A percentile compares a stretch with the other conserved stretches of the same genome.
phyloP scores from a whole-genome alignment of 257 asterid genomes.

The Przewalskia tangutica region DNA sequence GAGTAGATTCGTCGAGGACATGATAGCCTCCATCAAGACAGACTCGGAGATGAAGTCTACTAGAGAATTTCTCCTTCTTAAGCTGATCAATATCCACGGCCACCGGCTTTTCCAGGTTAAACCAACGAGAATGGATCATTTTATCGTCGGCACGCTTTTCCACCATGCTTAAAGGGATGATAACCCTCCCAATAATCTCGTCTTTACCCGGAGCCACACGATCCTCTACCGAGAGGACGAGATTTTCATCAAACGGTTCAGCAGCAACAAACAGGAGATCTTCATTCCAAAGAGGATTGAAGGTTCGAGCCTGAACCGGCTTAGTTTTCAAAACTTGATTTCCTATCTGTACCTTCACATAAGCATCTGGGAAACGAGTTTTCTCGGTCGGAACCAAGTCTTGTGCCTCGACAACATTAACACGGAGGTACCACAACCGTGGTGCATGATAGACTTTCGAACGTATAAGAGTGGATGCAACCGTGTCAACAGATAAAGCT shows the following conservation, averaged over 20 bases:
- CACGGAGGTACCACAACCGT: constrained; percentile 82
- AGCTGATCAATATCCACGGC: constrained; percentile 70
- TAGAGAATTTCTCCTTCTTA: constrained; percentile 68
- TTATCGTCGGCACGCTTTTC: constrained; percentile 90
- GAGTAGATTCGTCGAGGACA: constrained; percentile 83
- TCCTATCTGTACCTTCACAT: constrained; percentile 82
- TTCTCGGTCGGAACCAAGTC: constrained; percentile 65
- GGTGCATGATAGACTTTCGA: constrained; percentile 93
- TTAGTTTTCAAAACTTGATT: constrained; percentile 79
- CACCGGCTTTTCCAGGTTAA: constrained; percentile 71
- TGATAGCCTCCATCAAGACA: constrained; percentile 94
- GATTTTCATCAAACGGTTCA: constrained; percentile 89
- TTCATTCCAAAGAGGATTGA: constrained; percentile 87
- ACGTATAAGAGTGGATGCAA: constrained; percentile 57
- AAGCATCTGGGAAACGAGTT: constrained; percentile 67
- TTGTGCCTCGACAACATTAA: constrained; percentile 82
- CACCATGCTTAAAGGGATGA: constrained; percentile 58
- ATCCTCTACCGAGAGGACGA: constrained; percentile 75
- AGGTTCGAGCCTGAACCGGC: constrained; percentile 53
- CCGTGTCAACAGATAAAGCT: constrained; percentile 65
- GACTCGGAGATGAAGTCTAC: constrained; percentile 72
- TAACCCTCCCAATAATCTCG: constrained; percentile 74
- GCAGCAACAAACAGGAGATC: constrained; percentile 79
- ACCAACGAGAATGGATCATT: constrained; percentile 76
- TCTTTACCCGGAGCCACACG: constrained; percentile 91